Base-by-base conservation (phyloP, 352 stramenopile species). In the Phytophthora idaei region DNA sequence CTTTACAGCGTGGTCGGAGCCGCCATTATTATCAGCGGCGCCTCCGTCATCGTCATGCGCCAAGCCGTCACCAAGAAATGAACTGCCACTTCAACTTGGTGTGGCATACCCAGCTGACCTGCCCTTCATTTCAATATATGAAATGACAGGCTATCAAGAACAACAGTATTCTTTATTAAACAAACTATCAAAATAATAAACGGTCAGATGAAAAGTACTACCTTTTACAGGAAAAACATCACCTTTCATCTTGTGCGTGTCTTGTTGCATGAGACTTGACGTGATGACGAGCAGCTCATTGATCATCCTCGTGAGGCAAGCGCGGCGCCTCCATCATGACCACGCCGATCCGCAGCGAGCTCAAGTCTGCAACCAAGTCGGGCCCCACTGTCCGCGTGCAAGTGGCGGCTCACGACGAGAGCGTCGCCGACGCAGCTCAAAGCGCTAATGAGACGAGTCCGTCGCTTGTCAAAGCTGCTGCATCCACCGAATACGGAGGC, bases 1-100 rank as follows among this genome's bases (percentile, higher is more conserved):
- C 6, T 54, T n/a, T 88, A 76, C 67, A 90, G 77, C 57, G 57
- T 90, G 15, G 10, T 89, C 6, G 79, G 83, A 3, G 81, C 67
- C 0, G 46, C 57, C 8, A 83, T 89, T 44, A 87, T 91, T 58
- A 61, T 84, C 42, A 57, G 54, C 10, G 77, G 80, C 12, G 83
- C 79, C 14, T 69, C 78, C 2, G 45, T 78, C 8, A 87, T 91
- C 44, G 78, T 80, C 11, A 57, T 87, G 31, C 80, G 79, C 9
- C 72, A 75, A 1, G 71, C 67, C 2, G 25, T 37, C n/a, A 29
- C 25, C 46, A 52, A 52, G 27, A 53, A 53, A 28, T 53, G 14
- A 39, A 27, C 25, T 27, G 10, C 5, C 47, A 41, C 47, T 53
- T 53, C 47, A 52, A 52, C 21, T 21, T 21, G 21, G 21, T 21